These are phyloP conservation scores for Solanum corneliomulleri DNA, from an alignment of 257 asterid genomes.

Conservation along the genomic window DNA sequence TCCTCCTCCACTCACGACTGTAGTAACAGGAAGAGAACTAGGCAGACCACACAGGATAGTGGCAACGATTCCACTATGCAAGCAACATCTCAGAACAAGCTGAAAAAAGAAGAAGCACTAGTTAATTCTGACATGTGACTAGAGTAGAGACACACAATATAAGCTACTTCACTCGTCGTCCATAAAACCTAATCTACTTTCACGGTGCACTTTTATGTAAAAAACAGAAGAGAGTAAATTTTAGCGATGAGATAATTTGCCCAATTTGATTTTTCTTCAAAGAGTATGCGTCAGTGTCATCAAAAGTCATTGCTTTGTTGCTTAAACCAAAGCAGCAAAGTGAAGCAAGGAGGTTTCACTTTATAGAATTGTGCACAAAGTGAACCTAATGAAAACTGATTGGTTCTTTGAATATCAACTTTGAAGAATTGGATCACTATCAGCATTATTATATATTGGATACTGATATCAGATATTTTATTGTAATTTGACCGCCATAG, in stretches of 20 bases:
- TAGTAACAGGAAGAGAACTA: conserved; percentile 70
- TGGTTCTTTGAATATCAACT: background rate
- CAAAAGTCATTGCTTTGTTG: background rate
- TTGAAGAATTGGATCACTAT: background rate
- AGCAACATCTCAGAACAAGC: conserved; percentile 46
- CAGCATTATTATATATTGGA: background rate
- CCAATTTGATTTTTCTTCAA: background rate
- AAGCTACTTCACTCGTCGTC: background rate
- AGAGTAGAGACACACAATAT: background rate
- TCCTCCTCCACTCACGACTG: conserved; percentile 94
- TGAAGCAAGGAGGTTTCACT: background rate
- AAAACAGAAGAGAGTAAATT: background rate
- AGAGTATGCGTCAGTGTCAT: background rate
- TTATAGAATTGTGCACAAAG: background rate
- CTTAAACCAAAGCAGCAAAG: background rate
- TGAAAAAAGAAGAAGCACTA: conserved; percentile 8
- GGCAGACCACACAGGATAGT: conserved; percentile 85
- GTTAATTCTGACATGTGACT: background rate
- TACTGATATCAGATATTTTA: background rate
- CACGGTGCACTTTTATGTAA: background rate
- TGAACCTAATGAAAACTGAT: background rate
- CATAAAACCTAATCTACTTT: background rate
- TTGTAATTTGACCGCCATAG: background rate
- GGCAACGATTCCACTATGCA: conserved; percentile 47
- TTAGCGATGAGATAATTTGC: background rate